phyloP scores from a whole-genome alignment of 2,329 filamentous ascomycete genomes.

The Sordariomycetes sp. region DNA sequence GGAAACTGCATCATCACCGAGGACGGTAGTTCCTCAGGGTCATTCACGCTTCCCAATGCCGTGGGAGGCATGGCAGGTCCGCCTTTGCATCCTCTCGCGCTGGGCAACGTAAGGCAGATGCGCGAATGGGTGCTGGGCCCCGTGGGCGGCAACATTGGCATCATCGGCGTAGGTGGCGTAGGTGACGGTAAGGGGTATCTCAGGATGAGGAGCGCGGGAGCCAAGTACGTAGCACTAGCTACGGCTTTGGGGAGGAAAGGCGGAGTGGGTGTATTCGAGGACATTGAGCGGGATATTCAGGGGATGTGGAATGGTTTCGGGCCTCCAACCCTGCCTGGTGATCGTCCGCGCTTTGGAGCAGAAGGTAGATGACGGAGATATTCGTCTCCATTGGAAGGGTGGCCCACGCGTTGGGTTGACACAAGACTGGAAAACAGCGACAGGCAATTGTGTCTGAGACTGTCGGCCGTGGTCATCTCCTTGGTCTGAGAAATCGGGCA shows the following conservation, averaged over 20 bases:
- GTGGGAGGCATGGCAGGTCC: constrained; percentile 66
- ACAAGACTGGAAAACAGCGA: too few relatives aligned
- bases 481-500: too few relatives aligned
- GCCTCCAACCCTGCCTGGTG: too few relatives aligned
- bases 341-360: too few relatives aligned
- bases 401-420: too few relatives aligned
- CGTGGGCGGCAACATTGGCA: constrained; percentile 45
- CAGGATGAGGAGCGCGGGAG: constrained; percentile 60
- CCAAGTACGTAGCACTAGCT: constrained; percentile 56
- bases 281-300: too few relatives aligned
- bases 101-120: constrained; percentile 70
- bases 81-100: constrained; percentile 60
- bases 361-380: too few relatives aligned
- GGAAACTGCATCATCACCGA: constrained; percentile 56
- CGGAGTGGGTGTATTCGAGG: too few relatives aligned
- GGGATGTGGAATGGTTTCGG: too few relatives aligned
- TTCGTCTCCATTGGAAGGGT: too few relatives aligned
- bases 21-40: constrained; percentile 2
- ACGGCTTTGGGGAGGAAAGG: constrained; percentile 61
- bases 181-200: constrained; percentile 50
- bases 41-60: constrained; percentile 35
- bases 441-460: too few relatives aligned
- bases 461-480: too few relatives aligned
- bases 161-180: constrained; percentile 70
- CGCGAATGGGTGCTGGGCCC: constrained; percentile 35